Evolutionary conservation across 768 basidiomycete species (phyloP).

Genomic region (Strobilomyces dryophilus): DNA sequence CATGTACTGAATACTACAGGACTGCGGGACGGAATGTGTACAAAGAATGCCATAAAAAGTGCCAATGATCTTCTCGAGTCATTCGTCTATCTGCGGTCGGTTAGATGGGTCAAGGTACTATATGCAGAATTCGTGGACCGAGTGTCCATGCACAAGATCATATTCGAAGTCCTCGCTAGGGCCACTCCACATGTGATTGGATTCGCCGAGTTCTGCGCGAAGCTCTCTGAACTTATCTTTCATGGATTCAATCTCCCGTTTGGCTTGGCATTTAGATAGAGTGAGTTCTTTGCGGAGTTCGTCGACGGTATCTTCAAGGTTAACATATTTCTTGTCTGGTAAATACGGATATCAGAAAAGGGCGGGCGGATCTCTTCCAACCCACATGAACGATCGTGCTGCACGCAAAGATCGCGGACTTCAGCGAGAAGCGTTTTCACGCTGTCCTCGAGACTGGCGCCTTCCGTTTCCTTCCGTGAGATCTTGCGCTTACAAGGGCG

Average conservation of each 20-base stretch:
- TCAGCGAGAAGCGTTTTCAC: neutral
- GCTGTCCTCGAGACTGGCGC: neutral
- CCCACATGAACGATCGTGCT: slow-evolving; percentile 5
- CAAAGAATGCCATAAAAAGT: too few species aligned
- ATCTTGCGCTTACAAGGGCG: neutral
- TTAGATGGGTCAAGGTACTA: too few species aligned
- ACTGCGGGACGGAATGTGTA: too few species aligned
- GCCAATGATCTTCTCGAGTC: too few species aligned
- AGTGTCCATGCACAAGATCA: neutral
- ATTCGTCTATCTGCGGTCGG: too few species aligned
- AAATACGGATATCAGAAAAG: neutral
- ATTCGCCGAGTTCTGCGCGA: neutral
- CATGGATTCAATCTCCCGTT: neutral
- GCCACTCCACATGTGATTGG: neutral
- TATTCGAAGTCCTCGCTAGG: neutral
- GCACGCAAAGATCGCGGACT: neutral
- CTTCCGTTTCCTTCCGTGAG: neutral
- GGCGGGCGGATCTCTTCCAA: neutral
- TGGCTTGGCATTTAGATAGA: neutral
- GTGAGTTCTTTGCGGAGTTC: neutral
- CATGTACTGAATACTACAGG: too few species aligned
- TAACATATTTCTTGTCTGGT: slow-evolving; percentile 2
- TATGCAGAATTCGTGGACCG: neutral
- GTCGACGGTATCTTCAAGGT: slow-evolving; percentile 1
- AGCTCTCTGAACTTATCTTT: neutral